Evolutionary conservation across 2,329 filamentous ascomycete species (phyloP), one percentile per base, ranked within the genome.

Genomic region (Salinomyces thailandicus): DNA sequence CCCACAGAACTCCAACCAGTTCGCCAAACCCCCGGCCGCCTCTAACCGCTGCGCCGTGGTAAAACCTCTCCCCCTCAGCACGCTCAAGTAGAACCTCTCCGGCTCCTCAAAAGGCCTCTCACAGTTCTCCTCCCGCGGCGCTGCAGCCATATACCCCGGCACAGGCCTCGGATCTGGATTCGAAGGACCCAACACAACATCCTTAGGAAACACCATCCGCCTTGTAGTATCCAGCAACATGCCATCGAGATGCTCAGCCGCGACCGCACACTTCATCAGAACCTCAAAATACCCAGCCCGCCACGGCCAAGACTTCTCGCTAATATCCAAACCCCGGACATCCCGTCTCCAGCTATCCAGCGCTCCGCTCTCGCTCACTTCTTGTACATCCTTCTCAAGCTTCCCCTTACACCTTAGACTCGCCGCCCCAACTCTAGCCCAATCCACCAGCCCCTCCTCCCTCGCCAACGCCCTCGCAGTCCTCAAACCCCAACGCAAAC

Each of bases 251-350:
- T 87, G 76, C 61, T 95, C 87, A 4, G 85, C 78, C 0, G 79
- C 76, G 46, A 75, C 75, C 1, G 81, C 87, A 41, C 76, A 75
- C 8, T 80, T 71, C 75, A 95, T 84, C 31, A 95, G 63, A 3
- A 79, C 72, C 52, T 93, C 77, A 52, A 81, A 86, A 61, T 96
- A 96, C 1, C 85, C 86, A 37, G 84, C 71, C 50, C 81, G 70
- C 89, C 87, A 96, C 33, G 80, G 69, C 59, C 93, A 85, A 44
- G 77, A 80, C 65, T 86, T 93, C 5, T 62, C 70, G 1, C 74
- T 74, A 38, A 91, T 66, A 55, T 94, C 84, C 46, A 75, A 76
- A 0, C 77, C 75, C 2, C 22, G 9, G 69, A 65, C 38, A 61
- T 66, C 0, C 72, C 73, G 18, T 75, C 50, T 0, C 69, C 73